Evolutionary conservation across 148 eudicot genomes (phyloP).

Genomic region (Rhododendron mucronatum): DNA sequence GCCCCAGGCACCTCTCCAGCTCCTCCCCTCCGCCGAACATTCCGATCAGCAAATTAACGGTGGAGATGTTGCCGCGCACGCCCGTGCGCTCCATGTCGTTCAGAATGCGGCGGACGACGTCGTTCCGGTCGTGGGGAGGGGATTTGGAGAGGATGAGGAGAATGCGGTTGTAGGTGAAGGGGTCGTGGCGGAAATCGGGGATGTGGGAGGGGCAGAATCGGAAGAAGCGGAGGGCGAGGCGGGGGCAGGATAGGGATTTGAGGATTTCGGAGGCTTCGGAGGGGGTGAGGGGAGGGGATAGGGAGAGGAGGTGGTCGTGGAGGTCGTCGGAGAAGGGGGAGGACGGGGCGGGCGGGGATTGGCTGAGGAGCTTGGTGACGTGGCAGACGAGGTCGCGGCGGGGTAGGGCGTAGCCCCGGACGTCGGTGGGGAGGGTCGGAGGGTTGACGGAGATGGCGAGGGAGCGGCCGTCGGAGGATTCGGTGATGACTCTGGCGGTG

Average conservation of each 20-base stretch:
- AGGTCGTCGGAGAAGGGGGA: slow-evolving; percentile 20
- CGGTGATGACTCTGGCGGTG: slow-evolving; percentile 52
- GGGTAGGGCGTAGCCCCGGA: slow-evolving; percentile 68
- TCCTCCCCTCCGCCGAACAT: slow-evolving; percentile 30
- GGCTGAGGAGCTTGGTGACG: slow-evolving; percentile 41
- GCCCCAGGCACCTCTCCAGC: slow-evolving; percentile 54
- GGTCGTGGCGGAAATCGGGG: slow-evolving; percentile 62
- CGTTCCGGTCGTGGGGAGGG: slow-evolving; percentile 23
- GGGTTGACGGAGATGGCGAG: slow-evolving; percentile 50
- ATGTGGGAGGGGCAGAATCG: slow-evolving; percentile 51
- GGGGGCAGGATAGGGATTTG: slow-evolving; percentile 51
- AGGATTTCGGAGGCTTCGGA: slow-evolving; percentile 73
- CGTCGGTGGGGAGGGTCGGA: slow-evolving; percentile 45
- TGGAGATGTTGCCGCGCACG: slow-evolving; percentile 59
- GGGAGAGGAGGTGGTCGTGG: slow-evolving; percentile 37
- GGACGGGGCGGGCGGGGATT: slow-evolving; percentile 39
- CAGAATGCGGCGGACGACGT: slow-evolving; percentile 25
- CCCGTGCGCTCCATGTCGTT: slow-evolving; percentile 56
- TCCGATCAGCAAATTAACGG: slow-evolving; percentile 78
- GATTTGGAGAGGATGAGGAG: slow-evolving; percentile 52
- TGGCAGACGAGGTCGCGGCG: slow-evolving; percentile 83
- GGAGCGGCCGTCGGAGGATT: slow-evolving; percentile 42
- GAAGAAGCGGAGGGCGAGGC: slow-evolving; percentile 63
- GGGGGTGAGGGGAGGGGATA: slow-evolving; percentile 50
- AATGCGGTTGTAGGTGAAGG: slow-evolving; percentile 70